Evolutionary conservation across 257 asterid species (phyloP).

Genomic region (Nicotiana attenuata): DNA sequence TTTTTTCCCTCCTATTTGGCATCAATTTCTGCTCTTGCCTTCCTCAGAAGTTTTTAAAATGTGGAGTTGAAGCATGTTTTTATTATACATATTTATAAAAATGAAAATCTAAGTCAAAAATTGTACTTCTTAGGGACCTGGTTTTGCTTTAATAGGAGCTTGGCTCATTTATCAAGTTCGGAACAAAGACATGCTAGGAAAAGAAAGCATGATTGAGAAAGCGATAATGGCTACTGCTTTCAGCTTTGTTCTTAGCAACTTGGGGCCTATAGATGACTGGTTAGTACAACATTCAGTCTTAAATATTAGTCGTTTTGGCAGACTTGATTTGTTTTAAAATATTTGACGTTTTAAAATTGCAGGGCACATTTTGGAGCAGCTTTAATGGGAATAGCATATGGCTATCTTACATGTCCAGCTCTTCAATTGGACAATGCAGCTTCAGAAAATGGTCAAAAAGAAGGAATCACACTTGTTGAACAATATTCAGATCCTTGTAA

Average conservation of each 20-base stretch:
- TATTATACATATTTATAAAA: not conserved
- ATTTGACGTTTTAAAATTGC: not conserved
- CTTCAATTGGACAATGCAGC: constrained; percentile 53
- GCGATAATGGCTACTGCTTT: constrained; percentile 53
- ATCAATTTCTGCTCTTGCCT: not conserved
- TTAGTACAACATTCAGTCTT: constrained; percentile 12
- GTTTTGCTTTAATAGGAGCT: constrained; percentile 75
- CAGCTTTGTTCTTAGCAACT: constrained; percentile 54
- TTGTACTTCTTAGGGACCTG: constrained; percentile 48
- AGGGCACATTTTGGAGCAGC: constrained; percentile 77
- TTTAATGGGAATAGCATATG: constrained; percentile 58
- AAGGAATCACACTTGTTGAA: constrained; percentile 44
- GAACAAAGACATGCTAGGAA: constrained; percentile 42
- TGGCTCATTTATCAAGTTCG: constrained; percentile 68
- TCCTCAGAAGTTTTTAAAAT: not conserved
- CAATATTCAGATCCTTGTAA: constrained; percentile 57
- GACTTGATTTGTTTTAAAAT: too few species aligned
- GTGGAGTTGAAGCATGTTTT: not conserved
- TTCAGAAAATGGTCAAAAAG: constrained; percentile 35
- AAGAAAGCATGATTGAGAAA: constrained; percentile 41
- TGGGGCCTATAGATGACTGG: constrained; percentile 82
- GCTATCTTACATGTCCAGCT: constrained; percentile 47
- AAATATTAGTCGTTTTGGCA: too few species aligned
- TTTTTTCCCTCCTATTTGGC: not conserved
- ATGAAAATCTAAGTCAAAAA: not conserved